Percentiles rank a stretch among this genome's conserved stretches.
Conservation (phyloP, 169 alveolate species). For the Eimeria maxima region DNA sequence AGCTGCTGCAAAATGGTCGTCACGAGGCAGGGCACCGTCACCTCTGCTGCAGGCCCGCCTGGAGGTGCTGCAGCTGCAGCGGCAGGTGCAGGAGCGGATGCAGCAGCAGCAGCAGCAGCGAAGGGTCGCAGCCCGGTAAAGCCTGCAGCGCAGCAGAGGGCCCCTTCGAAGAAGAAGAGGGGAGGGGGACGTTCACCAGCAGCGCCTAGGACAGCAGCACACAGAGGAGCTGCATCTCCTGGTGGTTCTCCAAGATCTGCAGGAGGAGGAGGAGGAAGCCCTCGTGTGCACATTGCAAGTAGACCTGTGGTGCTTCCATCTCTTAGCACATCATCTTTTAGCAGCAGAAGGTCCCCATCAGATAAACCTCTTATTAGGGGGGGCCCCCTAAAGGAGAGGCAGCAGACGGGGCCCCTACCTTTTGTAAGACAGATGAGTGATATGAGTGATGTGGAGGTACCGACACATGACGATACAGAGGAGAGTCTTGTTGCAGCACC, state of each 20-base stretch:
- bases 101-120: not conserved
- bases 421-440: slow-evolving; percentile 45
- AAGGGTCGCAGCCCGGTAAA: slow-evolving; percentile 35
- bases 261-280: not conserved
- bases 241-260: not conserved
- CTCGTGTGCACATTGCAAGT: slow-evolving; percentile 32
- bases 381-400: slow-evolving; percentile 15
- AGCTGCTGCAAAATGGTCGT: slow-evolving; percentile 48
- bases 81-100: not conserved
- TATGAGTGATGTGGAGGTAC: not conserved
- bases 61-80: slow-evolving; percentile 16
- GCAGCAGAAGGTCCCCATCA: not conserved
- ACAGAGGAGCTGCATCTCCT: not conserved
- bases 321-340: not conserved
- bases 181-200: slow-evolving; percentile 13
- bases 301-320: slow-evolving; percentile 2
- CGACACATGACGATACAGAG: not conserved
- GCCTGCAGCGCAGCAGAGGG: slow-evolving; percentile 32
- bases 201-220: not conserved
- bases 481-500: not conserved
- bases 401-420: slow-evolving; percentile 75
- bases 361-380: not conserved
- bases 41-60: slow-evolving; percentile 26
- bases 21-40: slow-evolving; percentile 74
- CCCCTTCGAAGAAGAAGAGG: slow-evolving; percentile 13